Percentiles rank a stretch among this genome's conserved stretches.
Conservation (phyloP, 768 basidiomycete genomes). For the Boletus sp. region DNA sequence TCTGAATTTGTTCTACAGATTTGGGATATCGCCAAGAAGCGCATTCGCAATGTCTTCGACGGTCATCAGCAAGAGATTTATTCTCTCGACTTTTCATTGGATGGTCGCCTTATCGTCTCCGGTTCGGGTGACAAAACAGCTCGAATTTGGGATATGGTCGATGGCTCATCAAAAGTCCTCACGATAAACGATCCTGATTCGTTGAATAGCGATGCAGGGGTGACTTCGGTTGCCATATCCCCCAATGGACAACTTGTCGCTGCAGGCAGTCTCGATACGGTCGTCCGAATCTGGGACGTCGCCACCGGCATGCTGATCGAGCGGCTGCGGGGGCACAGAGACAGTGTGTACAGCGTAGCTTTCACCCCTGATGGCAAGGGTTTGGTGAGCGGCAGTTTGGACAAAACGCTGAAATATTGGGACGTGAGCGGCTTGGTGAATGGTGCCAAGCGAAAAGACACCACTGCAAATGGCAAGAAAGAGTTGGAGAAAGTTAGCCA, state of each 20-base stretch:
- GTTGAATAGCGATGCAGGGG: constrained; percentile 55
- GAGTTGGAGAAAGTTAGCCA: constrained; percentile 47
- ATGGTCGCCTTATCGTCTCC: constrained; percentile 82
- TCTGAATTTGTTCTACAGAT: constrained; percentile 49
- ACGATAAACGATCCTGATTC: constrained; percentile 48
- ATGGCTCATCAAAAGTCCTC: constrained; percentile 33
- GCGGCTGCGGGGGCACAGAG: constrained; percentile 71
- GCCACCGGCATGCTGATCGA: constrained; percentile 63
- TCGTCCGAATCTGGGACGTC: constrained; percentile 82
- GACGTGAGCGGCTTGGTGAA: constrained; percentile 49
- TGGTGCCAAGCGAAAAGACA: constrained; percentile 33
- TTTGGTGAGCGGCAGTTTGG: constrained; percentile 87
- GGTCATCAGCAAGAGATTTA: constrained; percentile 94
- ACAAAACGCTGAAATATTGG: constrained; percentile 88
- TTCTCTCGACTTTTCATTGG: constrained; percentile 86
- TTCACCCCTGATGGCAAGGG: constrained; percentile 91
- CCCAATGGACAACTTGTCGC: constrained; percentile 67
- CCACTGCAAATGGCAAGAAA: constrained; percentile 44
- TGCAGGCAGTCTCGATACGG: constrained; percentile 69
- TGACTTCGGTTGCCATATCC: constrained; percentile 77
- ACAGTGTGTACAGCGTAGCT: constrained; percentile 85
- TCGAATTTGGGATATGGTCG: constrained; percentile 65
- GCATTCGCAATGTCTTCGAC: constrained; percentile 76
- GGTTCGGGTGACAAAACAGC: constrained; percentile 78
- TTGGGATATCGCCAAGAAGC: constrained; percentile 85